Base-by-base conservation (phyloP, 306 rosid genomes). In the Delonix regia region DNA sequence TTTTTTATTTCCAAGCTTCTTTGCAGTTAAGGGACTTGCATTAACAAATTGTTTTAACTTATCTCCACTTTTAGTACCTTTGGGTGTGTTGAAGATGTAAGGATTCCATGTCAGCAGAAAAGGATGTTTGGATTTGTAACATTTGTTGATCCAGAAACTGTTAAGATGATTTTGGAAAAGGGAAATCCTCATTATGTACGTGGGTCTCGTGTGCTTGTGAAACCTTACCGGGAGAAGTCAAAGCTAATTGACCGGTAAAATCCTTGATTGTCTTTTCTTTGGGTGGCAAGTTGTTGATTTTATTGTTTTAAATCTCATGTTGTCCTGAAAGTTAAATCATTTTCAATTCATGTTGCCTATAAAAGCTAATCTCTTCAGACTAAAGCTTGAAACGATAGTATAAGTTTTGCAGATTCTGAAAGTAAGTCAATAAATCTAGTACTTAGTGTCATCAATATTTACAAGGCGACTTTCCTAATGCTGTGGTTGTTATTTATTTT, bases 111-210 rank as follows among this genome's bases (percentile, higher is more conserved):
- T 19, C 64, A 25, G 25, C 64, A 13, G 9, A 57, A n/a, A 25
- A 57, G 64, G n/a, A 57, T 57, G 64, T 57, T 57, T 57, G 64
- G 38, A 10, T 57, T 57, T 12, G 38, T 57, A 13, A 57, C 64
- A 57, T 57, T 57, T 57, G 36, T 25, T 24, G 36, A 57, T 57
- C 64, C 64, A 25, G 64, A 57, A 57, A 57, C 36, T 12, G 64
- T 57, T 57, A 57, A 25, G 11, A 27, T 1, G n/a, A 25, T 57
- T 11, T 25, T 57, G 64, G 64, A 25, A 25, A 57, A 25, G 25
- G 9, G 19, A 57, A 57, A 12, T 57, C 19, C 19, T 5, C 64
- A 57, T 18, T 12, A 25, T 13, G 64, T 57, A 1, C 18, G 64
- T 25, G 64, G 38, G 18, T 57, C 64, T 5, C 36, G 4, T 6